These are phyloP conservation scores for Umbelopsis sp. DNA, from an alignment of 371 early-diverging fungal species.

Conservation along the genomic window DNA sequence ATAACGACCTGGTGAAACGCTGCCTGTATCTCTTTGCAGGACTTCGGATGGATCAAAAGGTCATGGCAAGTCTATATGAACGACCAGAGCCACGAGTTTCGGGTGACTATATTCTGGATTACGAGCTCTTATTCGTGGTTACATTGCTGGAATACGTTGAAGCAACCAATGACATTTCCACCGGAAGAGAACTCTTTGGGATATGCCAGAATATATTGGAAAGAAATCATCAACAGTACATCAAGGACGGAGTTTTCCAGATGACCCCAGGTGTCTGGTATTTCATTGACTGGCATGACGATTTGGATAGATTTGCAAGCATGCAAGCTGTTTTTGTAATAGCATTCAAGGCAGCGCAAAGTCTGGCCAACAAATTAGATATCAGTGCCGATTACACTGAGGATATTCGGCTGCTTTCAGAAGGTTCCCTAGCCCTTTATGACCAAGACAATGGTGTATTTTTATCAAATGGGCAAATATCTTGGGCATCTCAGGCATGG, in stretches of 20 bases:
- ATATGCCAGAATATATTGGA: slow-evolving; percentile 9
- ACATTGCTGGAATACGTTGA: slow-evolving; percentile 17
- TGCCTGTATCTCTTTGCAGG: slow-evolving; percentile 19
- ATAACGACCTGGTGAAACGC: slow-evolving; percentile 13
- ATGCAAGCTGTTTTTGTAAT: slow-evolving; percentile 16
- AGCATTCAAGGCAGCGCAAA: slow-evolving; percentile 5
- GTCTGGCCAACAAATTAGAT: neutral
- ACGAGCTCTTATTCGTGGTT: slow-evolving; percentile 5
- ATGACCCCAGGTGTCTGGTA: neutral
- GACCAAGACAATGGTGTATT: neutral
- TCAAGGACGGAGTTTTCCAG: neutral
- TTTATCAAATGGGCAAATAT: slow-evolving; percentile 1
- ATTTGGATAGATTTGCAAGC: neutral
- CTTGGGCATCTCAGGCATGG: slow-evolving; percentile 18
- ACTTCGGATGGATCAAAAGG: slow-evolving; percentile 1
- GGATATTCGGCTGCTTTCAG: neutral
- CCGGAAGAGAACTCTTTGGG: slow-evolving; percentile 3
- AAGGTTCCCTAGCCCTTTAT: slow-evolving; percentile 12
- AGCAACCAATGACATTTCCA: neutral
- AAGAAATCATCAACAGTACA: neutral
- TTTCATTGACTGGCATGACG: slow-evolving; percentile 17
- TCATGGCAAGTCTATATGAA: slow-evolving; percentile 14
- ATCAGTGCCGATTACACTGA: neutral
- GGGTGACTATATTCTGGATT: slow-evolving; percentile 15
- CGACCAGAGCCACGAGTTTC: neutral